These are phyloP conservation scores for Taphrina communis DNA, from an alignment of 1,139 yeast genomes.

Conservation along the genomic window DNA sequence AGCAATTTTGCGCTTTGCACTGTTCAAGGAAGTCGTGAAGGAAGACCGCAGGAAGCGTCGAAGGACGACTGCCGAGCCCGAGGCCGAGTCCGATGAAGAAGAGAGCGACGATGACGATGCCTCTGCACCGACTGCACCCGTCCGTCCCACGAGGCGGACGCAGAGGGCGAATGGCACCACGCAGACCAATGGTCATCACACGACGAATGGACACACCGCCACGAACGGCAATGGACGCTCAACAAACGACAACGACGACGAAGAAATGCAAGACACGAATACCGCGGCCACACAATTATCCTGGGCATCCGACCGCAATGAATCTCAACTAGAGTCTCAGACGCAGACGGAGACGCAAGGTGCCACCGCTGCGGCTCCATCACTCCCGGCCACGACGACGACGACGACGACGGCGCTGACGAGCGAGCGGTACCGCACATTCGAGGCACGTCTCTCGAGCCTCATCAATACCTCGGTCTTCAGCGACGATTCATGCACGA, in stretches of 20 bases:
- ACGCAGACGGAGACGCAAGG: slow-evolving; percentile 32
- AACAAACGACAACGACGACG: slow-evolving; percentile 47
- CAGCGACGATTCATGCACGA: slow-evolving; percentile 49
- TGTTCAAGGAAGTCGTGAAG: slow-evolving; percentile 71
- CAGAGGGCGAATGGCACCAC: slow-evolving; percentile 13
- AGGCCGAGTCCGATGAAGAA: slow-evolving; percentile 48
- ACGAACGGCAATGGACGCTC: slow-evolving; percentile 40
- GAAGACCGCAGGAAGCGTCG: slow-evolving; percentile 51
- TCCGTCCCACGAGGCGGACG: slow-evolving; percentile 19
- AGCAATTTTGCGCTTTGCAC: slow-evolving; percentile 78
- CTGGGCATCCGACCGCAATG: slow-evolving; percentile 41
- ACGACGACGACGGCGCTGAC: slow-evolving; percentile 42
- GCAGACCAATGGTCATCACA: slow-evolving; percentile 22
- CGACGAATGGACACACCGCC: slow-evolving; percentile 8
- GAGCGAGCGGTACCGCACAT: slow-evolving; percentile 47
- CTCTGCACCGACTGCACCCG: slow-evolving; percentile 50
- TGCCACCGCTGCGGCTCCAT: slow-evolving; percentile 42
- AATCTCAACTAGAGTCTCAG: slow-evolving; percentile 29
- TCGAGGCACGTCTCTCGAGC: slow-evolving; percentile 51
- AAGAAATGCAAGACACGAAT: slow-evolving; percentile 47
- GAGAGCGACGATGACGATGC: slow-evolving; percentile 50
- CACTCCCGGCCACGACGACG: too few relatives aligned
- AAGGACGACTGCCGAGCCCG: slow-evolving; percentile 47
- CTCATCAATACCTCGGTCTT: slow-evolving; percentile 50
- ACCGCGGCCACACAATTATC: slow-evolving; percentile 41